These are phyloP conservation scores for Blastocystis sp. DNA, from an alignment of 352 stramenopile species.

Conservation along the genomic window DNA sequence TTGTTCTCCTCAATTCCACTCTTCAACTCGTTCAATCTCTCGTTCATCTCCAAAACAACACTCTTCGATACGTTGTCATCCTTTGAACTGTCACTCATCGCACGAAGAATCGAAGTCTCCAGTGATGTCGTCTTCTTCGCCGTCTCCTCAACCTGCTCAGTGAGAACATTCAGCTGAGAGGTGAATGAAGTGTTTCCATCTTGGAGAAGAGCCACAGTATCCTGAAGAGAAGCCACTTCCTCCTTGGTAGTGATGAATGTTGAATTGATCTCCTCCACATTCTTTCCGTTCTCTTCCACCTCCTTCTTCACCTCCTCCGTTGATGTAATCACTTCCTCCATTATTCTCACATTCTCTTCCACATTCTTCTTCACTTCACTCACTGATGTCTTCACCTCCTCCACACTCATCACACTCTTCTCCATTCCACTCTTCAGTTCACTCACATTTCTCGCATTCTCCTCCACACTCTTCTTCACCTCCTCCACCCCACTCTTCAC, in stretches of 20 bases:
- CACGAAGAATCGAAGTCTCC: neutral
- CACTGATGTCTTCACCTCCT: neutral
- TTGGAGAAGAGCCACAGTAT: neutral
- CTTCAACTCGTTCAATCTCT: neutral
- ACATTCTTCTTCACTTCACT: neutral
- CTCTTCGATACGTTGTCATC: neutral
- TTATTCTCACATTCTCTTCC: neutral
- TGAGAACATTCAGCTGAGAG: neutral
- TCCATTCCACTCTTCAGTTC: neutral
- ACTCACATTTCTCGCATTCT: neutral
- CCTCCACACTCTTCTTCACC: neutral
- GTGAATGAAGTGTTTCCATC: neutral
- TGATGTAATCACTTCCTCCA: neutral
- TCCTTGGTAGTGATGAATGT: neutral
- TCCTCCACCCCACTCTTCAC: slow-evolving; percentile 13
- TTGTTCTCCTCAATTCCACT: neutral
- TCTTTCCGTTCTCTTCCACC: neutral
- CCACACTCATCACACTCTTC: neutral
- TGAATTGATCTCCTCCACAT: neutral
- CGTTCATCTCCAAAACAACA: neutral
- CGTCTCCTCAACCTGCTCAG: neutral
- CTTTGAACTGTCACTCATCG: neutral
- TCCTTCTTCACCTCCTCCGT: neutral
- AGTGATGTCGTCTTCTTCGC: neutral
- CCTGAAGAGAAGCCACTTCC: neutral